Conservation (phyloP, 1,139 yeast genomes). For the Blastobotrys apis region DNA sequence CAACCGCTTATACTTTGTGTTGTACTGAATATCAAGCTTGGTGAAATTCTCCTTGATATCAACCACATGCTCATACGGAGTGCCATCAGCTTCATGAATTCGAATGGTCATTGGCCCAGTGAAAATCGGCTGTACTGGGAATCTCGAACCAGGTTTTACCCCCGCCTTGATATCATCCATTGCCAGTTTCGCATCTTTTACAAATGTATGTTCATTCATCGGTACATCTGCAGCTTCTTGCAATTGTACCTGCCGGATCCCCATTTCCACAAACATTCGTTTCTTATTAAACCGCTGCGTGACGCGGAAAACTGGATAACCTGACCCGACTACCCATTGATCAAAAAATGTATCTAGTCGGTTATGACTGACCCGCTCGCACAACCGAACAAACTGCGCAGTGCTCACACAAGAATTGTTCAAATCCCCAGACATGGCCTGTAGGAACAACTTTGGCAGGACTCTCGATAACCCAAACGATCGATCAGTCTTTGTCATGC, state of each 20-base stretch:
- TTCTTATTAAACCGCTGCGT: constrained; percentile 92
- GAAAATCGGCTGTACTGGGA: constrained; percentile 30
- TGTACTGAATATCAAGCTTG: constrained; percentile 88
- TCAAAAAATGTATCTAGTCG: constrained; percentile 78
- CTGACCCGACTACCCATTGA: constrained; percentile 90
- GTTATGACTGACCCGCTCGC: constrained; percentile 90
- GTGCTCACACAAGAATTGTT: constrained; percentile 76
- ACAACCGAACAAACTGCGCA: constrained; percentile 79
- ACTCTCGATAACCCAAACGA: constrained; percentile 90
- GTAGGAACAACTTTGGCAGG: constrained; percentile 83
- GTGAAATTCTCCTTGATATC: constrained; percentile 82
- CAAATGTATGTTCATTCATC: constrained; percentile 39
- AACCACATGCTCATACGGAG: constrained; percentile 97
- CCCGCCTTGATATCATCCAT: constrained; percentile 27
- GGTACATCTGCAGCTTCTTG: constrained; percentile 46
- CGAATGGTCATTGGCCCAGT: constrained; percentile 93
- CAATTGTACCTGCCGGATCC: constrained; percentile 81
- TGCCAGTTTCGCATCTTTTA: constrained; percentile 39
- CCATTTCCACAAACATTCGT: constrained; percentile 91
- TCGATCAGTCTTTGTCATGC: constrained; percentile 95
- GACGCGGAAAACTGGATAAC: constrained; percentile 83
- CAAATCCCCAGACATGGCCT: constrained; percentile 93
- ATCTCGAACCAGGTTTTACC: constrained; percentile 3
- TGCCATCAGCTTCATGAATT: constrained; percentile 98
- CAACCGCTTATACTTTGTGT: constrained; percentile 75